Evolutionary conservation across 495 filamentous ascomycete genomes (phyloP), one percentile per base, ranked within the genome.

Genomic region (Hyaloscypha variabilis): DNA sequence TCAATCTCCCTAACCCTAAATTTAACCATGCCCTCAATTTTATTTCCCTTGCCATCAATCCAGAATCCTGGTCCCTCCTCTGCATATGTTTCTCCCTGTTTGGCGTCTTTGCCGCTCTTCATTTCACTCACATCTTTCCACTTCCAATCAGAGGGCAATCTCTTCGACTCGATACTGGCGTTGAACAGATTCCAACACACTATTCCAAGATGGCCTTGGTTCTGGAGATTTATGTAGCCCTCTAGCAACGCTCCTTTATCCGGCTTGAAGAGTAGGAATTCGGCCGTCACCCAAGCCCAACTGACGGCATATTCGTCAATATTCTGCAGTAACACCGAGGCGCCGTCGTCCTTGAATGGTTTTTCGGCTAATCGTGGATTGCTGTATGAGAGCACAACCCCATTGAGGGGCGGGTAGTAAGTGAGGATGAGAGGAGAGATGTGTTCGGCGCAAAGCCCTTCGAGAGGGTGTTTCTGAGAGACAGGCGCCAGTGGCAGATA

Each of bases 161-260:
- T 80, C 68, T 84, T 84, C 66, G 83, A 77, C 65, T 89, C 85
- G 57, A 94, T 87, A 49, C 83, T 87, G 1, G 90, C 89, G 66
- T 87, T 89, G 81, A 93, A 92, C 21, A 91, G 77, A 74, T 94
- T 94, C 69, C 87, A 86, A 17, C 87, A 88, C 3, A 92, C 79
- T 3, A 92, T 76, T 25, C 89, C 89, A 1, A 94, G 71, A 71
- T 92, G 88, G 10, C 86, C 85, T 63, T 90, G 85, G n/a, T 86
- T 89, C 71, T 90, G 87, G 36, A 92, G 76, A 67, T 90, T 91
- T 31, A 93, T 83, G 74, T 79, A 87, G 14, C 87, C 91, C 59
- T 90, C 84, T 26, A 93, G 75, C 36, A 72, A 76, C 28, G 79
- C 78, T 19, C 86, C 86, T 64, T 79, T 83, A 68, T 79, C 73